Conservation (phyloP, 2,329 filamentous ascomycete species). For the Penicillium sclerotigenum region DNA sequence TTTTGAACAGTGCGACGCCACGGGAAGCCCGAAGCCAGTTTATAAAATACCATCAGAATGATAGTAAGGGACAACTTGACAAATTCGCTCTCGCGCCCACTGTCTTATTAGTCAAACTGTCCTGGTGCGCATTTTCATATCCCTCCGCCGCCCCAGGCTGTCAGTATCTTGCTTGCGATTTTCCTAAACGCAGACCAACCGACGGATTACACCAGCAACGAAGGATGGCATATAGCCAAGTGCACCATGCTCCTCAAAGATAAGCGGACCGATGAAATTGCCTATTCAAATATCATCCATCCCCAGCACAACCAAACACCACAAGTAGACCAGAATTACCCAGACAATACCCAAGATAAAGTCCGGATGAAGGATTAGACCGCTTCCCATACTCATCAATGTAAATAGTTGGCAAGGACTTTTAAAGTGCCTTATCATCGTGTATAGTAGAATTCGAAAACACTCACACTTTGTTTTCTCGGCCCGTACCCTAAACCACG, state of each 20-base stretch:
- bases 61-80: background rate
- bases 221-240: slow-evolving; percentile 24
- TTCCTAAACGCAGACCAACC: slow-evolving; percentile 45
- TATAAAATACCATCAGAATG: too few species aligned
- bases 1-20: background rate
- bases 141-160: slow-evolving; percentile 41
- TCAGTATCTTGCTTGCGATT: slow-evolving; percentile 47
- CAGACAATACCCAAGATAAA: background rate
- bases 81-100: slow-evolving; percentile 3
- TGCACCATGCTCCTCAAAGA: slow-evolving; percentile 31
- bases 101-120: slow-evolving; percentile 50
- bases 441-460: too few species aligned
- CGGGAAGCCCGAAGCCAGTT: too few species aligned
- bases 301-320: background rate
- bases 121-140: slow-evolving; percentile 53
- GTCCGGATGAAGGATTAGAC: background rate
- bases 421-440: too few species aligned
- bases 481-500: too few species aligned
- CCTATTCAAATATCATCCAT: slow-evolving; percentile 18
- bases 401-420: too few species aligned
- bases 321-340: background rate
- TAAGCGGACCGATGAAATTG: slow-evolving; percentile 47
- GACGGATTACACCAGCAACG: slow-evolving; percentile 39
- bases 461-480: too few species aligned
- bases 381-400: background rate